Evolutionary conservation across 1,284 basidiomycete genomes (phyloP).

Genomic region (Veloboletus limbatus): DNA sequence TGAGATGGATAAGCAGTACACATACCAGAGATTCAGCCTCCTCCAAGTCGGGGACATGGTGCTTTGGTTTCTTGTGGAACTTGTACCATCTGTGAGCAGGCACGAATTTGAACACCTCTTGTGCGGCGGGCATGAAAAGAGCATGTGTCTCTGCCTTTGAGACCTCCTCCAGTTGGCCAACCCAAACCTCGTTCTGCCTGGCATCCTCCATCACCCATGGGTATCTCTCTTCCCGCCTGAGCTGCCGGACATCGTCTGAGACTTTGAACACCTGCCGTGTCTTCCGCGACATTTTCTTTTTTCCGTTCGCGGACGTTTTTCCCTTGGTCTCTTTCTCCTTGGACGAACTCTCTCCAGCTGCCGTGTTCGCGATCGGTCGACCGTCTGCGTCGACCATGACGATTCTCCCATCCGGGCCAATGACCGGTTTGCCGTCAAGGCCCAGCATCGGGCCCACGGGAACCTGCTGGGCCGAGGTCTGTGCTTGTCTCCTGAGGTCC

Average conservation of each 20-base stretch:
- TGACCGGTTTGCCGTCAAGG: constrained; percentile 73
- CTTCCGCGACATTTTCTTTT: constrained; percentile 82
- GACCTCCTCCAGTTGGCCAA: constrained; percentile 76
- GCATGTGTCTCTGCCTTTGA: constrained; percentile 61
- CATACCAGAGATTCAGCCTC: constrained; percentile 75
- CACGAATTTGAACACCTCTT: constrained; percentile 80
- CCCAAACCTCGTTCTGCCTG: constrained; percentile 66
- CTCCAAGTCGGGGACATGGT: constrained; percentile 63
- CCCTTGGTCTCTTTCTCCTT: constrained; percentile 48
- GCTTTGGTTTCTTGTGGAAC: constrained; percentile 79
- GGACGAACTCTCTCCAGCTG: constrained; percentile 35
- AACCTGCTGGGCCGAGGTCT: constrained; percentile 38
- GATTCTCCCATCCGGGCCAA: constrained; percentile 66
- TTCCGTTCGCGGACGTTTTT: constrained; percentile 43
- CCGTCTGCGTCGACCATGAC: constrained; percentile 82
- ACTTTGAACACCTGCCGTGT: constrained; percentile 79
- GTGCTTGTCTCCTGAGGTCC: constrained; percentile 59
- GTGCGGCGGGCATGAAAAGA: constrained; percentile 73
- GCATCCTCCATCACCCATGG: constrained; percentile 89
- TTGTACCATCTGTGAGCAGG: constrained; percentile 87
- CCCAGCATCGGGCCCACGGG: constrained; percentile 70
- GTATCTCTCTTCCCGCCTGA: constrained; percentile 79
- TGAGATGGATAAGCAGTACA: constrained; percentile 35
- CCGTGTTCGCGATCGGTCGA: constrained; percentile 55
- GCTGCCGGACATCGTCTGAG: constrained; percentile 61